Evolutionary conservation across 2,329 filamentous ascomycete genomes (phyloP), one percentile per base, ranked within the genome.

Genomic region (Knufia petricola): DNA sequence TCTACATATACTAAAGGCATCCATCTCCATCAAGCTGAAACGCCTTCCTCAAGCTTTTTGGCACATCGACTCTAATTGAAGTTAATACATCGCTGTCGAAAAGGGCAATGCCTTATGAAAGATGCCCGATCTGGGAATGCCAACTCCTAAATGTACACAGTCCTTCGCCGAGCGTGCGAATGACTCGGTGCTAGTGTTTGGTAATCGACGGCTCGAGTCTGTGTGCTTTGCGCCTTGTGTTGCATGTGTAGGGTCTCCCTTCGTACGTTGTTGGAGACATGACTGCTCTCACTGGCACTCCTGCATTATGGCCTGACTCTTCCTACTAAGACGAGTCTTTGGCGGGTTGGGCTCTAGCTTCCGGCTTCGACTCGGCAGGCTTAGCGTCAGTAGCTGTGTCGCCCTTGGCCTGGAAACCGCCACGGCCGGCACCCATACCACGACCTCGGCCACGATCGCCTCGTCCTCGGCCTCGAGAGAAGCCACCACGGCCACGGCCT

Each of bases 401-500:
- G 41, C 81, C 76, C 49, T 77, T 79, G 68, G 79, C 82, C 54
- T 64, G 67, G 60, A 71, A 71, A 30, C 77, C 76, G 48, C 79
- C 74, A 52, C 79, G 77, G 40, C 81, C 77, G 30, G 77, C 73
- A 39, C 74, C 70, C 12, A 74, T 69, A 15, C 77, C 74, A 10
- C 77, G 70, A 26, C 70, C 72, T 13, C 78, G 78, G 40, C 78
- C 68, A 44, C 74, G 74, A 54, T 72, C 69, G 51, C 77, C 72
- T 52, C 75, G 69, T 52, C 73, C 69, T 53, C 77, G 71, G 52
- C 77, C 72, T 49, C 77, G 69, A 48, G 71, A 70, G 58, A 76
- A 72, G 17, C 70, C 70, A 31, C 71, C 72, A 40, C 75, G 74
- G 23, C 75, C 75, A 47, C 77, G 75, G 51, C 86, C 83, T 55